These are phyloP conservation scores for Myxozyma neotropica DNA, from an alignment of 805 yeast genomes.

Conservation along the genomic window DNA sequence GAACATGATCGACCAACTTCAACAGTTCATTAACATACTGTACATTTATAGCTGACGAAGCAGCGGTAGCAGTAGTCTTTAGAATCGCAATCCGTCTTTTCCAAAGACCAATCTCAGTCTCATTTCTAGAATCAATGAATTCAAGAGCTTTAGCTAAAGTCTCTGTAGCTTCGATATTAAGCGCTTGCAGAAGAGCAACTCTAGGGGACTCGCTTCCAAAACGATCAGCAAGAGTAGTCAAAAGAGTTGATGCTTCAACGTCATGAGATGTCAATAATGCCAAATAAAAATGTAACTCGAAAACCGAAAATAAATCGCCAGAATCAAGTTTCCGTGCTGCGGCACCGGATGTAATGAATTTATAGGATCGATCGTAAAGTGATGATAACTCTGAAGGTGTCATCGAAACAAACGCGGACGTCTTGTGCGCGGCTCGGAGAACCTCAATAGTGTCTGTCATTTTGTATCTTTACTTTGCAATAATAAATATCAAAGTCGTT, in stretches of 20 bases:
- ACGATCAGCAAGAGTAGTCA: slow-evolving; percentile 68
- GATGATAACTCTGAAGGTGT: slow-evolving; percentile 8
- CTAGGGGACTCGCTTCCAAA: slow-evolving; percentile 62
- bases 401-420: slow-evolving; percentile 22
- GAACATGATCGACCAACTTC: slow-evolving; percentile 61
- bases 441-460: slow-evolving; percentile 20
- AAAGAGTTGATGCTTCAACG: slow-evolving; percentile 65
- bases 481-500: not conserved
- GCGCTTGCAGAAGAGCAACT: slow-evolving; percentile 56
- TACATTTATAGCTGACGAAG: slow-evolving; percentile 41
- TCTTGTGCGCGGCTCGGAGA: slow-evolving; percentile 16
- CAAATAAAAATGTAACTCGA: slow-evolving; percentile 73
- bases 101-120: slow-evolving; percentile 34
- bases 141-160: slow-evolving; percentile 45
- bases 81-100: slow-evolving; percentile 43
- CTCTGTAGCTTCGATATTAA: slow-evolving; percentile 59
- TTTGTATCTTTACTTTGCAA: not conserved
- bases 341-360: slow-evolving; percentile 38
- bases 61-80: slow-evolving; percentile 38
- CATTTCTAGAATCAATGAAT: slow-evolving; percentile 44
- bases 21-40: slow-evolving; percentile 57
- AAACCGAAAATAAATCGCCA: slow-evolving; percentile 55
- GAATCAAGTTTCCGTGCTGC: slow-evolving; percentile 40
- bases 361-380: slow-evolving; percentile 15
- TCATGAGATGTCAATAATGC: slow-evolving; percentile 65